phyloP scores from a whole-genome alignment of 345 rosid species.

The Lepidium didymum region DNA sequence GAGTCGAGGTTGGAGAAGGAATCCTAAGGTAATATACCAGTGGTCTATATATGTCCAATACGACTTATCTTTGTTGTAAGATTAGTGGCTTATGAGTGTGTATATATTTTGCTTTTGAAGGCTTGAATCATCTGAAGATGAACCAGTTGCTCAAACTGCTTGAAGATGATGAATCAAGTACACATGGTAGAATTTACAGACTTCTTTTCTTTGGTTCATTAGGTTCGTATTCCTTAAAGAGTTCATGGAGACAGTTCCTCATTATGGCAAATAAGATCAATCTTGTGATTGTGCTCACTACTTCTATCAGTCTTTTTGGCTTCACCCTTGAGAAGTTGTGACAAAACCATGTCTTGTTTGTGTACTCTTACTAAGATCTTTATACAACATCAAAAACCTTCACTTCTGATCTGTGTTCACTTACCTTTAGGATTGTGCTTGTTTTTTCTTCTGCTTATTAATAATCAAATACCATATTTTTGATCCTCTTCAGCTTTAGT shows the following conservation, averaged over 20 bases:
- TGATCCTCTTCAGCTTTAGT: background rate
- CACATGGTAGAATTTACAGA: background rate
- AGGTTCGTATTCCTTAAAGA: background rate
- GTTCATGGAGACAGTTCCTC: background rate
- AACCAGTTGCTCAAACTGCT: slow-evolving; percentile 26
- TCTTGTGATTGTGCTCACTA: background rate
- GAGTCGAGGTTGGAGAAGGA: slow-evolving; percentile 99
- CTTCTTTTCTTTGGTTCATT: background rate
- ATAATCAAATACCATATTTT: background rate
- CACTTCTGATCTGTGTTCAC: background rate
- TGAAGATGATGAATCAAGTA: slow-evolving; percentile 8
- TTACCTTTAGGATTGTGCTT: background rate
- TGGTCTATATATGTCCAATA: background rate
- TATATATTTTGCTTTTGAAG: slow-evolving; percentile 8
- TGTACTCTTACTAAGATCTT: background rate
- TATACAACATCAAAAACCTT: background rate
- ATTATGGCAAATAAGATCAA: slow-evolving; percentile 16
- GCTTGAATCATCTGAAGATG: slow-evolving; percentile 25
- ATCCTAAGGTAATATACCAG: slow-evolving; percentile 51
- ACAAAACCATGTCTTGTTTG: background rate
- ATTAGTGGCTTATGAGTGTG: background rate
- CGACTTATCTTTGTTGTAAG: background rate
- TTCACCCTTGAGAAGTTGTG: background rate
- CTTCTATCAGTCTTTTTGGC: background rate
- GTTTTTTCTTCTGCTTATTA: background rate